These are phyloP conservation scores for Collariella sp. DNA, from an alignment of 495 filamentous ascomycete species.

Conservation along the genomic window DNA sequence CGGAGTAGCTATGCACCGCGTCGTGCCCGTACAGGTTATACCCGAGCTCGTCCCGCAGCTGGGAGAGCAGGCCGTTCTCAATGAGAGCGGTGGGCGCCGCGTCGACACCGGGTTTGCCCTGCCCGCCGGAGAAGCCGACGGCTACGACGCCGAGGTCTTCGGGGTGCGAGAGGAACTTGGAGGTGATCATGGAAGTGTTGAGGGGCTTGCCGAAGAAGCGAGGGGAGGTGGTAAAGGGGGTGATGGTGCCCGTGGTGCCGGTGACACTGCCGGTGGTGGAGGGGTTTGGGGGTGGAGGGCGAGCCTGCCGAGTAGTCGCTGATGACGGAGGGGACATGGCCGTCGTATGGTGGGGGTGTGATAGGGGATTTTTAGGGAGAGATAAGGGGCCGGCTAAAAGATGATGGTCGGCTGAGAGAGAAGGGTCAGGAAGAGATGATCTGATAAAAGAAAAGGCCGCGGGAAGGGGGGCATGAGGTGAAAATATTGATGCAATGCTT, in stretches of 20 bases:
- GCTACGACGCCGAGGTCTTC: conserved; percentile 85
- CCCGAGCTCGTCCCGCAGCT: conserved; percentile 74
- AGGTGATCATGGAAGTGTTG: conserved; percentile 60
- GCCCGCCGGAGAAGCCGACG: conserved; percentile 94
- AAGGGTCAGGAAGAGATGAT: too few species aligned
- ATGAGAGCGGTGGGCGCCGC: conserved; percentile 88
- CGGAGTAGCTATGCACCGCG: conserved; percentile 72
- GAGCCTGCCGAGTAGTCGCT: conserved; percentile 1
- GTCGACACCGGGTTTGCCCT: conserved; percentile 91
- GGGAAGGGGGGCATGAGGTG: too few species aligned
- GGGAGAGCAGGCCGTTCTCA: conserved; percentile 73
- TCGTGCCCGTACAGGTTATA: conserved; percentile 82
- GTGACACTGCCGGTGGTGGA: too few species aligned
- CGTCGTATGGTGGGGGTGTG: neutral
- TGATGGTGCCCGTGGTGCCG: conserved; percentile 1
- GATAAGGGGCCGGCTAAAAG: neutral
- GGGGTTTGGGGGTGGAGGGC: conserved; percentile 10
- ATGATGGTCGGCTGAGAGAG: too few species aligned
- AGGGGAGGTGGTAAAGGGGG: conserved; percentile 5
- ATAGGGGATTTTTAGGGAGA: neutral
- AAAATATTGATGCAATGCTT: too few species aligned
- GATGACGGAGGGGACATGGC: conserved; percentile 12
- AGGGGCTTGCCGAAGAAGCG: conserved; percentile 25
- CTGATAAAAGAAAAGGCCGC: too few species aligned
- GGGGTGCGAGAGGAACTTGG: conserved; percentile 71